A percentile compares a stretch with the other conserved stretches of the same genome.
phyloP scores from a whole-genome alignment of 805 yeast species.

The Starmerella floris region DNA sequence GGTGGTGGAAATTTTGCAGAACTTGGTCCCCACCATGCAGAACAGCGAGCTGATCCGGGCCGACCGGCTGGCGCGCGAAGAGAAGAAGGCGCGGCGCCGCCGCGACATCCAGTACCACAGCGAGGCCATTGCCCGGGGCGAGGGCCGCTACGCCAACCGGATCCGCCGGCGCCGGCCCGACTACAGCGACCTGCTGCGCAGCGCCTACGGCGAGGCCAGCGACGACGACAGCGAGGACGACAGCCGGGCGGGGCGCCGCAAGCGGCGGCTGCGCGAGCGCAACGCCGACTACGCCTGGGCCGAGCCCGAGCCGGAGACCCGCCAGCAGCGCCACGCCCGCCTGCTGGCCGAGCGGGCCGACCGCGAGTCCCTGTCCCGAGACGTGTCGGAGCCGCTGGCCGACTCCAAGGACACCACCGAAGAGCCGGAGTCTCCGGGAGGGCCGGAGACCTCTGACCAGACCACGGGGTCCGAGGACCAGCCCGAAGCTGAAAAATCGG shows the following conservation, averaged over 20 bases:
- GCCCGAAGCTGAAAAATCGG: background rate
- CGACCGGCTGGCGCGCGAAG: constrained; percentile 18
- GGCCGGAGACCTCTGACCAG: background rate
- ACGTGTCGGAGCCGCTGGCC: background rate
- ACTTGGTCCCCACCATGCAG: constrained; percentile 14
- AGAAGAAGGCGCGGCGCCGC: constrained; percentile 16
- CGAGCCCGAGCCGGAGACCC: constrained; percentile 17
- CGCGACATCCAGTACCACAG: constrained; percentile 17
- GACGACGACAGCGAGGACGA: constrained; percentile 4
- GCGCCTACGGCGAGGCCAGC: constrained; percentile 5
- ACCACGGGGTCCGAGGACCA: background rate
- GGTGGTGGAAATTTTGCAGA: constrained; percentile 18
- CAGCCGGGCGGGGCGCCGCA: constrained; percentile 3
- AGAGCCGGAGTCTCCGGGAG: background rate
- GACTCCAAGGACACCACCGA: background rate
- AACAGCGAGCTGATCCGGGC: constrained; percentile 11
- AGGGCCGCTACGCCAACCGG: constrained; percentile 21
- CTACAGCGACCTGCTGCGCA: constrained; percentile 11
- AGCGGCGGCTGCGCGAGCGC: constrained; percentile 11
- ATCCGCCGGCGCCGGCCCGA: constrained; percentile 13
- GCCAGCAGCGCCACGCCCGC: constrained; percentile 19
- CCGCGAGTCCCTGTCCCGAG: constrained; percentile 2
- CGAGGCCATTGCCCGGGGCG: constrained; percentile 20
- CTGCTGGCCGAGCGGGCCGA: constrained; percentile 16
- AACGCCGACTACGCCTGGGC: constrained; percentile 13